phyloP scores from a whole-genome alignment of 345 rosid species.

The Arabidopsis thaliana region DNA sequence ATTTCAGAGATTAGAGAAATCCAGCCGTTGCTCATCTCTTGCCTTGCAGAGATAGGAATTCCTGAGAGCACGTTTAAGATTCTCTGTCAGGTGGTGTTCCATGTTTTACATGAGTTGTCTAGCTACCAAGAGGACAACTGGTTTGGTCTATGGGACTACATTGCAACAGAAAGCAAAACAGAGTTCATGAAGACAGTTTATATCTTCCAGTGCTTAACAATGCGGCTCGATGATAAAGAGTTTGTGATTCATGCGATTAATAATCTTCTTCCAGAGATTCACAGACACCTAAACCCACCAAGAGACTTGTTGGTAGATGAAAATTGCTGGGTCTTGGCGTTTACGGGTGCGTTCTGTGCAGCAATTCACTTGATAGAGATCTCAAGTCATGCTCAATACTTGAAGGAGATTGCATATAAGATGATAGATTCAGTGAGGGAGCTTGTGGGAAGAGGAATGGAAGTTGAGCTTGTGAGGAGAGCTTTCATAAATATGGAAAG shows the following conservation, averaged over 20 bases:
- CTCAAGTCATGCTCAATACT: background rate
- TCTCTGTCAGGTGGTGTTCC: background rate
- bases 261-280: conserved; percentile 4
- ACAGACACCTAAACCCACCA: background rate
- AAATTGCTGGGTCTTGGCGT: background rate
- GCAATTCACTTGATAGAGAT: conserved; percentile 4
- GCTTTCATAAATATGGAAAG: background rate
- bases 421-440: conserved; percentile 12
- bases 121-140: background rate
- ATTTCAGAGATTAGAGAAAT: conserved; percentile 7
- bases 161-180: background rate
- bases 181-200: background rate
- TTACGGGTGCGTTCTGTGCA: background rate
- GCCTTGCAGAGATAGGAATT: background rate
- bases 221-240: background rate
- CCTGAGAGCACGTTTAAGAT: conserved; percentile 10
- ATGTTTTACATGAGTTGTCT: background rate
- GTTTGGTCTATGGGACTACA: conserved; percentile 12
- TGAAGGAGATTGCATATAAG: background rate
- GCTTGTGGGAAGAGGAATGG: conserved; percentile 3
- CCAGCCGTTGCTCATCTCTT: conserved; percentile 16
- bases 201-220: conserved; percentile 20
- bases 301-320: background rate
- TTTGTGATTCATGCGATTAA: background rate
- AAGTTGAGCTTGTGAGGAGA: conserved; percentile 1